Conservation (phyloP, 345 rosid genomes). For the Populus simonii region DNA sequence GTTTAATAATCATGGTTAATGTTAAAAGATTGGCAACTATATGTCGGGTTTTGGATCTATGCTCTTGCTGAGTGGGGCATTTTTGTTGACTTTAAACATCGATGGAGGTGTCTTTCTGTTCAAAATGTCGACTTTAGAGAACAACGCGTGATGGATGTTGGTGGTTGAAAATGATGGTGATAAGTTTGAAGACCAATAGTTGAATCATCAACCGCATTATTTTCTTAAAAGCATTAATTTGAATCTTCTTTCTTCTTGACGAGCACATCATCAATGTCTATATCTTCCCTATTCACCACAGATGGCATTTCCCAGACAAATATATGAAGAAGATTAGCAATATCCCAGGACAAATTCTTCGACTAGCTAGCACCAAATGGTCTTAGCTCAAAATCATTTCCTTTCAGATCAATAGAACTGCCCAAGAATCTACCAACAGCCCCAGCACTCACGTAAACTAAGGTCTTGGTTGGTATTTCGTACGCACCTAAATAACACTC, state of each 20-base stretch:
- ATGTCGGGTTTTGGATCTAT: too few species aligned
- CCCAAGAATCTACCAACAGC: background rate
- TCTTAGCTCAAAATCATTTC: conserved; percentile 20
- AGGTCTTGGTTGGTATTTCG: background rate
- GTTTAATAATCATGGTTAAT: too few species aligned
- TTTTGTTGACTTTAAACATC: fast-evolving
- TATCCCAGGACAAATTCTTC: conserved; percentile 29
- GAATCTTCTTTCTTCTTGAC: too few species aligned
- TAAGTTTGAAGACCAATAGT: too few species aligned
- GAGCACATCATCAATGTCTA: background rate
- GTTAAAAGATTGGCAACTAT: too few species aligned
- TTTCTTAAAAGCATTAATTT: too few species aligned
- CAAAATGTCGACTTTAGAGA: too few species aligned
- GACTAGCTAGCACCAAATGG: conserved; percentile 36
- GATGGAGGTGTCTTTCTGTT: too few species aligned
- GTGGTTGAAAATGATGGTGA: too few species aligned
- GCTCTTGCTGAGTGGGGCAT: too few species aligned
- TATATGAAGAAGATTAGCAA: background rate
- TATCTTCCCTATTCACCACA: background rate
- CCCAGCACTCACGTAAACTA: background rate
- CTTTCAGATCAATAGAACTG: background rate
- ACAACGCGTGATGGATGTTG: too few species aligned
- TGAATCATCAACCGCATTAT: too few species aligned
- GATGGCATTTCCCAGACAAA: background rate
- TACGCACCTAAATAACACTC: background rate